phyloP scores from a whole-genome alignment of 2,329 filamentous ascomycete species.

The Microdochium trichocladiopsis region DNA sequence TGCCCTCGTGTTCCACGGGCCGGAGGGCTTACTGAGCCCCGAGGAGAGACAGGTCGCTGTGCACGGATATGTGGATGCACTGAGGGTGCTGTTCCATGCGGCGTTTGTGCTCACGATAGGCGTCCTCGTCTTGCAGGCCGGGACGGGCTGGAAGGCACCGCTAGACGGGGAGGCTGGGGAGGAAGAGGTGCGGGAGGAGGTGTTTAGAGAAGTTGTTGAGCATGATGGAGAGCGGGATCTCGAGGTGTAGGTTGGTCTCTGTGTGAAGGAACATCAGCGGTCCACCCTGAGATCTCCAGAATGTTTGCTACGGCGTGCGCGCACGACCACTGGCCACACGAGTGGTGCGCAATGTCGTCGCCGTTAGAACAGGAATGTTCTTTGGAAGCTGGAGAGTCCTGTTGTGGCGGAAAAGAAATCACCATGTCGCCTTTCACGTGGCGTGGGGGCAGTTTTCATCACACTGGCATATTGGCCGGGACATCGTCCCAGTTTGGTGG shows the following conservation, averaged over 20 bases:
- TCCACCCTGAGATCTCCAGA: too few species aligned
- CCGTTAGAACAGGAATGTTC: too few species aligned
- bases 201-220: neutral
- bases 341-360: too few species aligned
- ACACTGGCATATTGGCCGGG: too few species aligned
- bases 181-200: conserved; percentile 25
- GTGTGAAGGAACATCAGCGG: too few species aligned
- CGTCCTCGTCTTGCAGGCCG: conserved; percentile 39
- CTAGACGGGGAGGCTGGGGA: conserved; percentile 32
- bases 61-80: conserved; percentile 36
- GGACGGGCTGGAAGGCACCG: conserved; percentile 42
- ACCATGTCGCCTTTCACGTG: too few species aligned
- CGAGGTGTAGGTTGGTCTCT: conserved; percentile 1
- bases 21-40: conserved; percentile 24
- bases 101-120: conserved; percentile 35
- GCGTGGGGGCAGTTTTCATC: too few species aligned
- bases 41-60: conserved; percentile 39
- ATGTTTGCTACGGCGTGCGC: neutral
- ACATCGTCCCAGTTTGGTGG: too few species aligned
- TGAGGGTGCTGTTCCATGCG: conserved; percentile 37
- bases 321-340: too few species aligned
- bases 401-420: too few species aligned
- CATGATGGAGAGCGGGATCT: conserved; percentile 1
- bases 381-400: too few species aligned
- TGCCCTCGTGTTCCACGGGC: conserved; percentile 33